Percentiles rank a stretch among this genome's conserved stretches.
Conservation (phyloP, 148 eudicot species). For the Vaccinium macrocarpon region DNA sequence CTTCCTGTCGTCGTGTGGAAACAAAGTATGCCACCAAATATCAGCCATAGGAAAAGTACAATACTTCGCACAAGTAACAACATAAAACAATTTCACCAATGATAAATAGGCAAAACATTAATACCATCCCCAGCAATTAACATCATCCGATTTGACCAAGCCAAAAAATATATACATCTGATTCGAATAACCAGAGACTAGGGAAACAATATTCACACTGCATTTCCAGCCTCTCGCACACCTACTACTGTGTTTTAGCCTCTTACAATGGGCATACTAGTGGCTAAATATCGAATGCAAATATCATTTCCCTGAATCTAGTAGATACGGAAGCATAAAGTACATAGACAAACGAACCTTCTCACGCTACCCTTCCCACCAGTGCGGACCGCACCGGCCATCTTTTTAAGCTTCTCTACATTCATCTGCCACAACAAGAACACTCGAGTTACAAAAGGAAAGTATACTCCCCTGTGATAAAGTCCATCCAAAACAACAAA, state of each 20-base stretch:
- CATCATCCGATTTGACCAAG: neutral
- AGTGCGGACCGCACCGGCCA: constrained; percentile 84
- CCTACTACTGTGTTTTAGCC: neutral
- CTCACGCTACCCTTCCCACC: constrained; percentile 83
- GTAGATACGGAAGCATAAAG: neutral
- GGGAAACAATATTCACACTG: neutral
- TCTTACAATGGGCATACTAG: neutral
- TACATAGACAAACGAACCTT: constrained; percentile 35
- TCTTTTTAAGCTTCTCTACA: constrained; percentile 71
- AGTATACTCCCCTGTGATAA: neutral
- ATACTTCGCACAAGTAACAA: neutral
- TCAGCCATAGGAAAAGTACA: neutral
- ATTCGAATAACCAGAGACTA: neutral
- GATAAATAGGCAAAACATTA: neutral
- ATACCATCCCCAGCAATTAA: neutral
- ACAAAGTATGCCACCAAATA: neutral
- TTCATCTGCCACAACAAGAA: constrained; percentile 46
- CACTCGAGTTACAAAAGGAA: neutral
- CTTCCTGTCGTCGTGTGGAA: constrained; percentile 47
- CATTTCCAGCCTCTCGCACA: neutral
- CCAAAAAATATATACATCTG: too few species aligned
- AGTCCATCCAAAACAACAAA: neutral
- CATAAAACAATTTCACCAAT: neutral
- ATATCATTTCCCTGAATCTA: neutral
- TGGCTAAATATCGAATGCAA: neutral